Evolutionary conservation across 768 basidiomycete species (phyloP).

Genomic region (Suillus subalutaceus): DNA sequence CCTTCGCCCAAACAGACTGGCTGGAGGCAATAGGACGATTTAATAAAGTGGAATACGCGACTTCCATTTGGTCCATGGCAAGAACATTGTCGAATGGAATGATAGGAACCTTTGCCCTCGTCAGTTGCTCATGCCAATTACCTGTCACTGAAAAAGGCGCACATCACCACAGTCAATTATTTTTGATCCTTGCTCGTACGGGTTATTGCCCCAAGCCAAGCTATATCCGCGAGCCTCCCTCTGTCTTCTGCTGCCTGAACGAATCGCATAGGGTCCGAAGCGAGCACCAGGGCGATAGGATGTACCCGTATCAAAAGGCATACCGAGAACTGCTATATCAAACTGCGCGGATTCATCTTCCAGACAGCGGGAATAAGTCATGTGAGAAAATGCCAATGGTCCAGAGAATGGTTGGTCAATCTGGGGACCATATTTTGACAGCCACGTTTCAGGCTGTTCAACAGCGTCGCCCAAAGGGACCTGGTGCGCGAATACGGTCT

Average conservation of each 20-base stretch:
- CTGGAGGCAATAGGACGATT: conserved; percentile 48
- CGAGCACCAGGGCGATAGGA: conserved; percentile 67
- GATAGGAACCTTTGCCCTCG: conserved; percentile 60
- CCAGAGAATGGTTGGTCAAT: conserved; percentile 79
- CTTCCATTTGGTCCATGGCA: conserved; percentile 85
- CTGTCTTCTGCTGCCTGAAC: conserved; percentile 76
- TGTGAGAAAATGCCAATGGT: conserved; percentile 80
- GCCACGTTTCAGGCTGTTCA: conserved; percentile 50
- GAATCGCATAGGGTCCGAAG: conserved; percentile 86
- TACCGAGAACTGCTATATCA: conserved; percentile 80
- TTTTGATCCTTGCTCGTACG: conserved; percentile 57
- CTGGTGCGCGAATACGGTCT: conserved; percentile 6
- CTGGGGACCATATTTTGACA: conserved; percentile 74
- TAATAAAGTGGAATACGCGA: conserved; percentile 79
- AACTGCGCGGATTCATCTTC: conserved; percentile 55
- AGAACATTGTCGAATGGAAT: conserved; percentile 81
- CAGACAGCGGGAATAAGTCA: conserved; percentile 74
- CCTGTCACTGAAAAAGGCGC: conserved; percentile 3
- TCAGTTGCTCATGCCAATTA: not conserved
- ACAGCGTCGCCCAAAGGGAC: conserved; percentile 12
- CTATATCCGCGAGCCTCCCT: conserved; percentile 64
- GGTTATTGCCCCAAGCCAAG: conserved; percentile 71
- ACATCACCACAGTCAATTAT: conserved; percentile 89
- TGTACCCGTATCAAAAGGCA: conserved; percentile 77
- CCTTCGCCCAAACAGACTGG: conserved; percentile 24